A percentile compares a stretch with the other conserved stretches of the same genome.
phyloP scores from a whole-genome alignment of 805 yeast species.

The Kluyveromyces lactis region DNA sequence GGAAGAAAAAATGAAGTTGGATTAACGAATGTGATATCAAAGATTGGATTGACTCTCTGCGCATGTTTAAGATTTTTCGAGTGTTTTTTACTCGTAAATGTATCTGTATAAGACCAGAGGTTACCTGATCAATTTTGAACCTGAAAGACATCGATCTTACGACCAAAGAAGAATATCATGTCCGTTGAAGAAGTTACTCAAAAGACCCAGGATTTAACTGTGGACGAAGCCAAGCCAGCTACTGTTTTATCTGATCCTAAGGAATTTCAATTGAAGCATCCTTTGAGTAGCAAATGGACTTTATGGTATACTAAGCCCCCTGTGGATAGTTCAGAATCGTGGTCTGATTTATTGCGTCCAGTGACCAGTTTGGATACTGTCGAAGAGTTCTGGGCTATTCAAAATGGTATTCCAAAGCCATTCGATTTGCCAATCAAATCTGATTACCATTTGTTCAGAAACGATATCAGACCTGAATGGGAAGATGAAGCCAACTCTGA shows the following conservation, averaged over 20 bases:
- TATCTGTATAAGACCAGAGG: no score
- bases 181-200: conserved; percentile 30
- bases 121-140: no score
- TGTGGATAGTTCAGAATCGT: conserved; percentile 65
- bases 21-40: no score
- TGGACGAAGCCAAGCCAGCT: conserved; percentile 18
- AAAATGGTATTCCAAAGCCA: conserved; percentile 87
- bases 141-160: no score
- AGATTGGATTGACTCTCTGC: no score
- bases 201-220: conserved; percentile 24
- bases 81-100: no score
- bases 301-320: conserved; percentile 97
- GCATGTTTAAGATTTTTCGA: no score
- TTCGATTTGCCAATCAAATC: conserved; percentile 84
- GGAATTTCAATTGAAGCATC: conserved; percentile 48
- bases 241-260: conserved; percentile 25
- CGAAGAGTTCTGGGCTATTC: conserved; percentile 98
- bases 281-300: conserved; percentile 87
- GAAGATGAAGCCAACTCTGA: conserved; percentile 80
- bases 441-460: conserved; percentile 91
- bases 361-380: conserved; percentile 89
- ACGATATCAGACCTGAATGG: conserved; percentile 97
- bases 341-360: conserved; percentile 90
- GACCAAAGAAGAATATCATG: conserved; percentile 11
- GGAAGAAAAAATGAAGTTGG: no score